These are phyloP conservation scores for Eucalyptus dawsonii DNA, from an alignment of 345 rosid species.

Conservation along the genomic window DNA sequence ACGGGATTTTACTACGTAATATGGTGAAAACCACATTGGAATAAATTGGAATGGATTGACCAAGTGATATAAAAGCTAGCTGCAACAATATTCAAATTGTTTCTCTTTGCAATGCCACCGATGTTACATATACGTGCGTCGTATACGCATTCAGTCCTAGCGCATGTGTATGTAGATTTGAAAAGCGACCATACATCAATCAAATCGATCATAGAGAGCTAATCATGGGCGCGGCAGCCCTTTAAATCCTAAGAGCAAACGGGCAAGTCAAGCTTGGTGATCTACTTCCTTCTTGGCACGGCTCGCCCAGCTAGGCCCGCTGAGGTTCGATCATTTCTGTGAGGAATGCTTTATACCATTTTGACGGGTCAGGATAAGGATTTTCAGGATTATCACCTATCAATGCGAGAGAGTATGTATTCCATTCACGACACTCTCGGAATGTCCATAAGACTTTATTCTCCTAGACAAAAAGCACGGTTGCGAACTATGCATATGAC, in stretches of 20 bases:
- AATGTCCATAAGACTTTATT: neutral
- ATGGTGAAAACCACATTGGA: neutral
- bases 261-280: neutral
- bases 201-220: neutral
- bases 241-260: neutral
- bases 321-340: neutral
- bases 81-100: neutral
- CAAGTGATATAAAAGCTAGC: neutral
- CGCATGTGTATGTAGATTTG: neutral
- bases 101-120: neutral
- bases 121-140: neutral
- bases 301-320: neutral
- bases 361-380: neutral
- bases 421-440: neutral
- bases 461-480: neutral
- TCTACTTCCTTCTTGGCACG: neutral
- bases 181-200: neutral
- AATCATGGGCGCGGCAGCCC: neutral
- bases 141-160: neutral
- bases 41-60: neutral
- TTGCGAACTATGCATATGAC: neutral
- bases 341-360: neutral
- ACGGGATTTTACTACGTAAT: neutral
- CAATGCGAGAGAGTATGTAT: neutral
- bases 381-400: neutral